Conservation (phyloP, 768 basidiomycete species). For the Punctularia strigosozonata region DNA sequence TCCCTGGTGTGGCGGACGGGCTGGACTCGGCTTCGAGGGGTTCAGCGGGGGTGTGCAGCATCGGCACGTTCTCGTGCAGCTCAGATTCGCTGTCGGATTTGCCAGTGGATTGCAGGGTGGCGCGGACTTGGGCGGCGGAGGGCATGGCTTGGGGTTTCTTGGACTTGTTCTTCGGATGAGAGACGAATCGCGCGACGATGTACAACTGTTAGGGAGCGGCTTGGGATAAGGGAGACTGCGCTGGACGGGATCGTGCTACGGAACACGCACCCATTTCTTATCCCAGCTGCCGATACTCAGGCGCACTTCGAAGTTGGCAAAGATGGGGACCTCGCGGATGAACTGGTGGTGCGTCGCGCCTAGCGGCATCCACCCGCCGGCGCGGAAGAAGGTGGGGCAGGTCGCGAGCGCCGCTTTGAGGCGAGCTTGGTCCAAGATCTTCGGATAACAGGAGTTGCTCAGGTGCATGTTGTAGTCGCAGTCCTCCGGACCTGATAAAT, state of each 20-base stretch:
- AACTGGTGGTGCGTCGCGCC: constrained; percentile 56
- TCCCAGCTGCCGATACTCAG: constrained; percentile 54
- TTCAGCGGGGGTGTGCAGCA: not conserved
- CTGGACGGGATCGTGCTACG: too few relatives aligned
- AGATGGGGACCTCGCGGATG: constrained; percentile 57
- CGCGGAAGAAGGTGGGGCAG: constrained; percentile 46
- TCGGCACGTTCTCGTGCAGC: too few relatives aligned
- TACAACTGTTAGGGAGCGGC: constrained; percentile 34
- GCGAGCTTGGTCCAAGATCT: constrained; percentile 28
- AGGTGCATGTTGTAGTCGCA: constrained; percentile 65
- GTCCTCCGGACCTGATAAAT: constrained; percentile 50
- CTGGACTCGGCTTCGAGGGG: not conserved
- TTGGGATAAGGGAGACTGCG: not conserved
- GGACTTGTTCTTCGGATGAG: constrained; percentile 30
- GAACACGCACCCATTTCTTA: constrained; percentile 57
- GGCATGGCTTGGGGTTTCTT: constrained; percentile 6
- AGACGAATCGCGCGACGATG: constrained; percentile 50
- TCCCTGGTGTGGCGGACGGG: not conserved
- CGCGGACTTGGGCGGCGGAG: not conserved
- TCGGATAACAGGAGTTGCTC: constrained; percentile 75
- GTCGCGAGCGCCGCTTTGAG: constrained; percentile 33
- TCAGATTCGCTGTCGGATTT: not conserved
- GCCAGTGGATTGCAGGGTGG: not conserved
- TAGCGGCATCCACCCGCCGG: constrained; percentile 52
- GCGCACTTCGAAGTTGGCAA: constrained; percentile 50